Base-by-base conservation (phyloP, 164 flowering plant species). In the Kingdonia uniflora region DNA sequence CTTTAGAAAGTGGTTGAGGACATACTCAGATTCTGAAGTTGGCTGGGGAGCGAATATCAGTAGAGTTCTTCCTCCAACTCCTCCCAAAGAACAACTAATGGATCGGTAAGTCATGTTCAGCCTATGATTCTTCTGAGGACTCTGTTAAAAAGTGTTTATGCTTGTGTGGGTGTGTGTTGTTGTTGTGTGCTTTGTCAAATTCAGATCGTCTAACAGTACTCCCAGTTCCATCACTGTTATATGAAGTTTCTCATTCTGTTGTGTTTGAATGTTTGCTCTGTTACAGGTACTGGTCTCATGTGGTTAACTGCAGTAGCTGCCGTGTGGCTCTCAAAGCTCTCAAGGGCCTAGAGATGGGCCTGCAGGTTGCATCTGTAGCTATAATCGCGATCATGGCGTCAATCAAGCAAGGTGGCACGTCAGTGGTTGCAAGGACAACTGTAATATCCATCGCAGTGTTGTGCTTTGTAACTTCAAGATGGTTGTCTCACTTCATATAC, bases 301-400 rank as follows among this genome's bases (percentile, higher is more conserved):
- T 80, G 22, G 91, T 80, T 73, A 80, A 77, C 72, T 91, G 97
- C 65, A 59, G 71, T 51, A 91, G 96, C 61, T 91, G 97, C 67
- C 76, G 61, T 33, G 58, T 51, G 19, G 96, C 96, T 19, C 21
- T 71, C 21, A 81, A 80, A 56, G 65, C 69, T 51, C 80, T 91
- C 19, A 81, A 73, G 14, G 69, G 56, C 10, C 69, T 80, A 5
- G 89, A 81, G 57, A 73, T 73, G 0, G 70, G 63, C 20, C 60
- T 91, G 56, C 91, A 81, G 46, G 60, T 83, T 13, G n/a, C 71
- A n/a, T 66, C 92, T 19, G 8, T 90, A 48, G 78, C 71, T 57
- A 52, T 60, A 13, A 61, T 85, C 26, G 96, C 79, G 39, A 45
- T 81, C 41, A 74, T 79, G 60, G 95, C 90, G 16, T 84, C 79